These are phyloP conservation scores for Mortierella sp. DNA, from an alignment of 371 early-diverging fungal genomes.

Conservation along the genomic window DNA sequence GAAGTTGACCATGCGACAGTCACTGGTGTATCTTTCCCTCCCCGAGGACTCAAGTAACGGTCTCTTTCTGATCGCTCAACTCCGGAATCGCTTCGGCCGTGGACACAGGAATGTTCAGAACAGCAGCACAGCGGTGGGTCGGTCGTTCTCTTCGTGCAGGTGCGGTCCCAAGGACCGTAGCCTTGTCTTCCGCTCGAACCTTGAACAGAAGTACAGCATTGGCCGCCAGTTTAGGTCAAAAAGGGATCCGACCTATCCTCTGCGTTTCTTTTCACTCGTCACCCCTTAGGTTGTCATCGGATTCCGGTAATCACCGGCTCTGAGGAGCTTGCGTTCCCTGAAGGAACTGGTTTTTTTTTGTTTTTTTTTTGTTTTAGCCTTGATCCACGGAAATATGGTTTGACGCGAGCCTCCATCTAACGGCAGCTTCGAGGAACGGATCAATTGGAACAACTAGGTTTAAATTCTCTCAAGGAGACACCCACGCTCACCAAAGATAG, in stretches of 20 bases:
- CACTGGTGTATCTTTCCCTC: no score
- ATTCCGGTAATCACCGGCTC: slow-evolving; percentile 20
- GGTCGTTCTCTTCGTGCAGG: slow-evolving; percentile 12
- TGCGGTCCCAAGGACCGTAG: slow-evolving; percentile 7
- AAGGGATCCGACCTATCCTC: slow-evolving; percentile 20
- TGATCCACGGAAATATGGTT: no score
- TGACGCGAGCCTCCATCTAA: no score
- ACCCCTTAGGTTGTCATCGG: slow-evolving; percentile 14
- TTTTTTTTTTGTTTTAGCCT: no score
- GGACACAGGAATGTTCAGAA: slow-evolving; percentile 35
- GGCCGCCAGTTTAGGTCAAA: slow-evolving; percentile 2
- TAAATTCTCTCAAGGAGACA: slow-evolving; percentile 24
- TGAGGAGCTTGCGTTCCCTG: not conserved
- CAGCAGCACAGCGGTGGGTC: slow-evolving; percentile 33
- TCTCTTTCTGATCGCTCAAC: slow-evolving; percentile 5
- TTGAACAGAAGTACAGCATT: not conserved
- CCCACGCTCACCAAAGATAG: slow-evolving; percentile 39
- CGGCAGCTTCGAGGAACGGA: no score
- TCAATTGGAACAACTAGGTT: not conserved
- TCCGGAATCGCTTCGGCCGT: not conserved
- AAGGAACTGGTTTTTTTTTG: not conserved
- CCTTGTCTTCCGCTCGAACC: slow-evolving; percentile 8
- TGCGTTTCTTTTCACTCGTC: slow-evolving; percentile 43
- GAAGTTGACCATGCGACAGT: no score
- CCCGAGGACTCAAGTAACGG: no score